phyloP scores from a whole-genome alignment of 2,329 filamentous ascomycete genomes.

The Dothideomycetidae sp. region DNA sequence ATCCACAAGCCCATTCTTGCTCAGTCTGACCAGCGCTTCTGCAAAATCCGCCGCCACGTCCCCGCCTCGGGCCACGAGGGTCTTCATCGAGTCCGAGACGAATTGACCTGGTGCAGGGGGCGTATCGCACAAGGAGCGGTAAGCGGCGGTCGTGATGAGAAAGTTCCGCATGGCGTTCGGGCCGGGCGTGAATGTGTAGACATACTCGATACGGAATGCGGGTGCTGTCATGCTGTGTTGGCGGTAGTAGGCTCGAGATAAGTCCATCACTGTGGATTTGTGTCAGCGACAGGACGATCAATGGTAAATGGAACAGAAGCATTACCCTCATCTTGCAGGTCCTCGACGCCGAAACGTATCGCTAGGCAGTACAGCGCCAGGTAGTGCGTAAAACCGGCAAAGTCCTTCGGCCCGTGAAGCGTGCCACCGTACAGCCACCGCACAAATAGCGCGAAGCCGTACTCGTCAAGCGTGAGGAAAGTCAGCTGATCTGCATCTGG shows the following conservation, averaged over 20 bases:
- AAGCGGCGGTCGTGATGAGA: slow-evolving; percentile 21
- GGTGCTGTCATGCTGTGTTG: slow-evolving; percentile 21
- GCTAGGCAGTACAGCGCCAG: slow-evolving; percentile 22
- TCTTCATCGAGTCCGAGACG: slow-evolving; percentile 17
- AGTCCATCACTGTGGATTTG: slow-evolving; percentile 19
- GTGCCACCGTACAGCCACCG: slow-evolving; percentile 20
- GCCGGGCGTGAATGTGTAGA: slow-evolving; percentile 19
- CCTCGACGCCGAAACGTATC: slow-evolving; percentile 17
- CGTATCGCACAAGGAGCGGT: slow-evolving; percentile 17
- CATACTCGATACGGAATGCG: slow-evolving; percentile 24
- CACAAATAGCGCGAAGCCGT: slow-evolving; percentile 20
- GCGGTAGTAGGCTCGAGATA: slow-evolving; percentile 21
- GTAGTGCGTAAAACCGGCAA: slow-evolving; percentile 22
- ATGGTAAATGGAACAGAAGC: not conserved
- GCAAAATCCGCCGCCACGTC: slow-evolving; percentile 20
- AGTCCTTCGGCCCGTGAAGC: slow-evolving; percentile 22
- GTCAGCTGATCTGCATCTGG: slow-evolving; percentile 13
- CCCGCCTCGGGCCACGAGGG: slow-evolving; percentile 16
- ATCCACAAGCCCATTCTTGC: slow-evolving; percentile 18
- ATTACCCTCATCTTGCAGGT: slow-evolving; percentile 20
- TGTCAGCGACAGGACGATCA: slow-evolving; percentile 1
- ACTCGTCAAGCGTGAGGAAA: slow-evolving; percentile 20
- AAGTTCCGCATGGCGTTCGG: slow-evolving; percentile 21
- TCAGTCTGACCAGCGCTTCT: slow-evolving; percentile 17
- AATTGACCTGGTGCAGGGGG: slow-evolving; percentile 11